Evolutionary conservation across 2,329 filamentous ascomycete species (phyloP).

Genomic region (Simplicillium sp.): DNA sequence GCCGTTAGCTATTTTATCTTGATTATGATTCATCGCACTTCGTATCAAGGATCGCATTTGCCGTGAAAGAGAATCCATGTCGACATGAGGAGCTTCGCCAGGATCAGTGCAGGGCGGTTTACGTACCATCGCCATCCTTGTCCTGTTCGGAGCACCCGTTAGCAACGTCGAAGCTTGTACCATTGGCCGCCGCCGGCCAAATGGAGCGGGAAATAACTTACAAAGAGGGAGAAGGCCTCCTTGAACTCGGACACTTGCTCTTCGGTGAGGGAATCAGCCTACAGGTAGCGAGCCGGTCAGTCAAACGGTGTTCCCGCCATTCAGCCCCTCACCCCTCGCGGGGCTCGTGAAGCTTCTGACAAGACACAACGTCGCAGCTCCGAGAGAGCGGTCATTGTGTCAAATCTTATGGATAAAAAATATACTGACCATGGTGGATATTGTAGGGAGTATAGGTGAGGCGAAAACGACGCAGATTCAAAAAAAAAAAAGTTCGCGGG

Average conservation of each 20-base stretch:
- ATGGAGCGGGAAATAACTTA: slow-evolving; percentile 43
- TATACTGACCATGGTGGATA: too few species aligned
- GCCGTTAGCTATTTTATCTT: slow-evolving; percentile 4
- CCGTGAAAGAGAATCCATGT: too few species aligned
- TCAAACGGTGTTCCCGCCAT: slow-evolving; percentile 5
- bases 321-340: slow-evolving; percentile 17
- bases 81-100: too few species aligned
- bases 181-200: slow-evolving; percentile 1
- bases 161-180: slow-evolving; percentile 11
- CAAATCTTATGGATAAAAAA: too few species aligned
- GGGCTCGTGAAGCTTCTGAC: slow-evolving; percentile 6
- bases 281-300: slow-evolving; percentile 16
- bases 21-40: background rate
- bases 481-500: too few species aligned
- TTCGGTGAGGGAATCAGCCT: slow-evolving; percentile 98
- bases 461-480: too few species aligned
- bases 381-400: too few species aligned
- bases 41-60: too few species aligned
- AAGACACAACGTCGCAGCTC: background rate
- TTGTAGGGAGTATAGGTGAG: too few species aligned
- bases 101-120: background rate
- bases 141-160: slow-evolving; percentile 43
- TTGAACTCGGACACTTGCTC: slow-evolving; percentile 99
- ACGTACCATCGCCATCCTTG: slow-evolving; percentile 87
- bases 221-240: slow-evolving; percentile 99